Conservation (phyloP, 495 filamentous ascomycete species). For the Umbilicaria muhlenbergii region DNA sequence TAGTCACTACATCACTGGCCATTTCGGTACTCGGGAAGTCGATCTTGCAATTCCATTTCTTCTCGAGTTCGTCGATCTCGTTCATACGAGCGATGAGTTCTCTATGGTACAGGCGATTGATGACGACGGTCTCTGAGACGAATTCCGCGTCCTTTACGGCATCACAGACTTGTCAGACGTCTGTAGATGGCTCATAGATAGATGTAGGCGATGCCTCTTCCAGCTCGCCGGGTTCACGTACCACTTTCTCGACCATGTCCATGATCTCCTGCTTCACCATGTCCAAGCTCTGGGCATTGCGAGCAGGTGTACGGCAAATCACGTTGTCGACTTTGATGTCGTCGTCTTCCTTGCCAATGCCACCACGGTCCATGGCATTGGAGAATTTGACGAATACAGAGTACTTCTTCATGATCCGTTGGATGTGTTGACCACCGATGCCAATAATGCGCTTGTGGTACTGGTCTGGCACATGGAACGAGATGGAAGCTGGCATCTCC, state of each 20-base stretch:
- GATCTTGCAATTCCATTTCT: constrained; percentile 98
- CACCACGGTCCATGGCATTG: constrained; percentile 97
- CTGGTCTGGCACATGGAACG: constrained; percentile 98
- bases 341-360: constrained; percentile 86
- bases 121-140: constrained; percentile 76
- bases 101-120: constrained; percentile 90
- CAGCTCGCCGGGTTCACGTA: constrained; percentile 26
- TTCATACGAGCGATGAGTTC: constrained; percentile 73
- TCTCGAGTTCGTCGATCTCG: constrained; percentile 87
- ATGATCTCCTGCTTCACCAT: constrained; percentile 97
- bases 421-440: constrained; percentile 95
- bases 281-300: constrained; percentile 92
- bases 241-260: constrained; percentile 95
- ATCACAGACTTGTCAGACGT: constrained; percentile 11
- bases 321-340: constrained; percentile 98
- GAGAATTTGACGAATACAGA: constrained; percentile 99
- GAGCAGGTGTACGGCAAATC: constrained; percentile 91
- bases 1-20: constrained; percentile 88
- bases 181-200: neutral
- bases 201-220: constrained; percentile 1
- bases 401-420: constrained; percentile 99
- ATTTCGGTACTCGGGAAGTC: constrained; percentile 93
- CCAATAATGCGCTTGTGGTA: constrained; percentile 99
- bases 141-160: constrained; percentile 71
- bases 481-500: constrained; percentile 97